Evolutionary conservation across 345 rosid species (phyloP), one percentile per base, ranked within the genome.

Genomic region (Pistacia integerrima): DNA sequence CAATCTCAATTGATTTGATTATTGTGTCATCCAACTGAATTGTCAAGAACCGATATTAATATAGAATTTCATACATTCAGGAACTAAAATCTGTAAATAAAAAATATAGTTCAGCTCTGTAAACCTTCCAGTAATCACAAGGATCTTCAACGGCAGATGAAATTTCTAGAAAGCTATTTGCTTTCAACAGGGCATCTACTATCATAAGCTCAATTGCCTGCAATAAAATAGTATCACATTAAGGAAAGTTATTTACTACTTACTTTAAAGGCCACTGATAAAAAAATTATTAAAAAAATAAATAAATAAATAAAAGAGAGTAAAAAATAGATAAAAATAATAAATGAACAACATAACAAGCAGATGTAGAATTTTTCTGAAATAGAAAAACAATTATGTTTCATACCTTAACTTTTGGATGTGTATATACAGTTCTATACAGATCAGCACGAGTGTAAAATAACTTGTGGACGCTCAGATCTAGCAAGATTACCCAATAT

Each of bases 141-240:
- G 99, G 96, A 76, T 95, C 92, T 55, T 85, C 75, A 87, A 93
- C 78, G 85, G 73, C 67, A 52, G 93, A 81, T 56, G 97, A 85
- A 72, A 95, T 87, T 79, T 82, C 87, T 75, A 95, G 74, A 81
- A 76, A 84, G 79, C 74, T 80, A 76, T 95, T 86, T 75, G 98
- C 96, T 82, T 89, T 84, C 82, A 90, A 81, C 86, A 95, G 76
- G 38, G 98, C 98, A 88, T 95, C 99, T 69, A 87, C 96, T 60
- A 92, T 58, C 99, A 95, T 95, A 74, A 90, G 96, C 86, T 92
- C 98, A 74, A 89, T 81, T 41, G 98, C 99, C 99, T 95, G 89
- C 78, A 85, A 77, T 20, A 33, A 70, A 46, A 77, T 46, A 59
- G 8, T 1, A 48, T 59, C 46, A 72, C 11, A 69, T 68, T 63